phyloP scores from a whole-genome alignment of 2,329 filamentous ascomycete species.

The Fusarium citri region DNA sequence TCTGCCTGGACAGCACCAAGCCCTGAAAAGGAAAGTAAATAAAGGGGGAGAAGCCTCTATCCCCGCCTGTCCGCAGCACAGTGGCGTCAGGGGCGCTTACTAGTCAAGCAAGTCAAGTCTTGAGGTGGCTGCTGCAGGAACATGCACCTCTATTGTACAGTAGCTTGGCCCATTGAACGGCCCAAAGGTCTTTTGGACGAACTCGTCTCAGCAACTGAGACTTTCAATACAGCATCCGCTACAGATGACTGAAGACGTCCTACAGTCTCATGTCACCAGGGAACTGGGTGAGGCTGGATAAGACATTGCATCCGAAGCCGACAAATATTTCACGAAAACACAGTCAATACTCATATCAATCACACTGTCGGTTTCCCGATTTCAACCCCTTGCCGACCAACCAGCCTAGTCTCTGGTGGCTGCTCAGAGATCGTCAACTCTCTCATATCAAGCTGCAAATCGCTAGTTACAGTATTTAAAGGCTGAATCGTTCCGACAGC shows the following conservation, averaged over 20 bases:
- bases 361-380: conserved; percentile 31
- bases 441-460: conserved; percentile 35
- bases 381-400: conserved; percentile 9
- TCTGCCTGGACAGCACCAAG: conserved; percentile 16
- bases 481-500: conserved; percentile 20
- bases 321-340: conserved; percentile 22
- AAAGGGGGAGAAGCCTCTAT: conserved; percentile 29
- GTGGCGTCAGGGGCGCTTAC: conserved; percentile 36
- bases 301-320: conserved; percentile 18
- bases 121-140: conserved; percentile 25
- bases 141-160: conserved; percentile 35
- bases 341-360: conserved; percentile 17
- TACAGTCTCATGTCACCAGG: conserved; percentile 5
- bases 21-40: conserved; percentile 39
- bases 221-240: conserved; percentile 20
- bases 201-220: conserved; percentile 6
- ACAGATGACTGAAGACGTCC: conserved; percentile 27
- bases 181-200: background rate
- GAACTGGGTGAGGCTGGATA: background rate
- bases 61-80: conserved; percentile 31
- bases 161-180: background rate
- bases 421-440: conserved; percentile 33
- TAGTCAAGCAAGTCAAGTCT: conserved; percentile 4
- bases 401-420: conserved; percentile 19
- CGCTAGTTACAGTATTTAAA: conserved; percentile 16